These are phyloP conservation scores for Smallanthus sonchifolius DNA, from an alignment of 129 eudicot species.

Conservation along the genomic window DNA sequence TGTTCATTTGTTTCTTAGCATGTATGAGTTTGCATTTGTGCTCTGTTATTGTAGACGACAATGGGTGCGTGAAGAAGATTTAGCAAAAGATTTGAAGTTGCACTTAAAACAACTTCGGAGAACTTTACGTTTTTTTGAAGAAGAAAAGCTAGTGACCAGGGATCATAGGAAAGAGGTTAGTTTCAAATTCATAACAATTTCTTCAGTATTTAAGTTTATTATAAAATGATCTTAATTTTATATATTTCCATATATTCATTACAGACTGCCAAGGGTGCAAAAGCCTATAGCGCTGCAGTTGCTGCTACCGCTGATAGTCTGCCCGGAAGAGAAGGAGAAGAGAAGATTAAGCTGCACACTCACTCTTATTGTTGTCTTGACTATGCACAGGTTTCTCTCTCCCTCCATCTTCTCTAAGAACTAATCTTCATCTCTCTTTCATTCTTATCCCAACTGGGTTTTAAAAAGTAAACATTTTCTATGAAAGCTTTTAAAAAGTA, in stretches of 20 bases:
- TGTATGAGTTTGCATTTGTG: background rate
- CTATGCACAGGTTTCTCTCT: slow-evolving; percentile 79
- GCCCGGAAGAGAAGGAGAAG: slow-evolving; percentile 85
- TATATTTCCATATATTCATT: slow-evolving; percentile 14
- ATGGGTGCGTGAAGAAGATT: slow-evolving; percentile 98
- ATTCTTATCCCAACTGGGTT: background rate
- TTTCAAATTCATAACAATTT: background rate
- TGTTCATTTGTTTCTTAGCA: background rate
- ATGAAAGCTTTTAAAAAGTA: background rate
- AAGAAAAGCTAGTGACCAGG: slow-evolving; percentile 82
- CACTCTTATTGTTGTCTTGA: slow-evolving; percentile 94
- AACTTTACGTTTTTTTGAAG: slow-evolving; percentile 82
- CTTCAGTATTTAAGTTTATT: background rate
- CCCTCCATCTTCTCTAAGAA: background rate
- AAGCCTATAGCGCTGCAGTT: slow-evolving; percentile 78
- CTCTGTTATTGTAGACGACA: slow-evolving; percentile 56
- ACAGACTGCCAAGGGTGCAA: slow-evolving; percentile 91
- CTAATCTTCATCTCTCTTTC: background rate
- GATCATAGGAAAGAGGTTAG: slow-evolving; percentile 95
- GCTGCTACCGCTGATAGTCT: slow-evolving; percentile 81
- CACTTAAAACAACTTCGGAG: slow-evolving; percentile 93
- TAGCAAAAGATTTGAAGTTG: slow-evolving; percentile 91
- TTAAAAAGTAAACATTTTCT: too few relatives aligned
- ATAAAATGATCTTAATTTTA: background rate
- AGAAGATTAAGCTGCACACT: slow-evolving; percentile 83